These are phyloP conservation scores for Straminergon stramineum DNA, from an alignment of 225 moss, liverwort and hornwort genomes.

Conservation along the genomic window DNA sequence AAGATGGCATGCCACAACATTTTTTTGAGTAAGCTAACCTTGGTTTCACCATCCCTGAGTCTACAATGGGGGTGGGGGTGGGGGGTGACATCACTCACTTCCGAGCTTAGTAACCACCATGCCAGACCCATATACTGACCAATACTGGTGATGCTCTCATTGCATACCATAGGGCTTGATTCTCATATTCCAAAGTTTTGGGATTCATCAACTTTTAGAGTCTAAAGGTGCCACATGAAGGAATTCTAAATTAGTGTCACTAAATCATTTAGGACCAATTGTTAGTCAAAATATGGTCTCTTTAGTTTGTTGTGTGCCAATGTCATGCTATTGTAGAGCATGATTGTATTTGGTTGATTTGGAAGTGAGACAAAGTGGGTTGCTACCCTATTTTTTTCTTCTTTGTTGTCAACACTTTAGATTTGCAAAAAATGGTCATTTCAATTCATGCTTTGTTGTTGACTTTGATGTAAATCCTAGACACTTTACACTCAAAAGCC, in stretches of 20 bases:
- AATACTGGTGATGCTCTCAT: too few relatives aligned
- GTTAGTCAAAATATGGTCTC: rapidly evolving
- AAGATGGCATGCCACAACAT: too few relatives aligned
- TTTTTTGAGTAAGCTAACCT: too few relatives aligned
- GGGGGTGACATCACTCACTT: too few relatives aligned
- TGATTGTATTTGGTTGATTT: neutral
- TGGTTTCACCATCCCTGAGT: too few relatives aligned
- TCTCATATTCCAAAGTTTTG: neutral
- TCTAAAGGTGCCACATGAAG: rapidly evolving
- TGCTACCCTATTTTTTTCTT: neutral
- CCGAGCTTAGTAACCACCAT: too few relatives aligned
- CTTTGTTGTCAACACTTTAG: neutral
- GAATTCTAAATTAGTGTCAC: rapidly evolving
- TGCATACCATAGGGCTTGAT: neutral
- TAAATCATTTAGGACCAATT: neutral
- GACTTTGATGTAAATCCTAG: rapidly evolving
- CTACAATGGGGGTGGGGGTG: too few relatives aligned
- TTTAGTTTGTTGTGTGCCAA: neutral
- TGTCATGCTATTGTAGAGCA: neutral
- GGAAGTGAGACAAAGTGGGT: neutral
- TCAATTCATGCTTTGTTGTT: neutral
- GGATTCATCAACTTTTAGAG: neutral
- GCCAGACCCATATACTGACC: too few relatives aligned
- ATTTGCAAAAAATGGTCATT: neutral
- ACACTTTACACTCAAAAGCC: neutral